Evolutionary conservation across 441 rosid species (phyloP), one percentile per base, ranked within the genome.

Genomic region (Euphorbia schlechtendalii): DNA sequence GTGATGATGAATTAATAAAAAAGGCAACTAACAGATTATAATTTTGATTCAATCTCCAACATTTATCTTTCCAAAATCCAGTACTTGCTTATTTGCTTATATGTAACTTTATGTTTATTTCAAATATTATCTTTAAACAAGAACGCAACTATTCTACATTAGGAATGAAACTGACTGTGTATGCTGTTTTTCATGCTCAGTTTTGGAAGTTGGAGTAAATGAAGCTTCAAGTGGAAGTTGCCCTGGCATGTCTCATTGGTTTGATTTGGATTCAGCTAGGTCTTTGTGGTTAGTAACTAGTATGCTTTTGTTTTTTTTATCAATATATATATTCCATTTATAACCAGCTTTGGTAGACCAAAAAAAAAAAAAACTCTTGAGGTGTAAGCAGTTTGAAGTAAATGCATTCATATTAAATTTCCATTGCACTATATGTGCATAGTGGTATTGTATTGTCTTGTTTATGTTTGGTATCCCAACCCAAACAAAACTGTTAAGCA

Each of bases 221-320:
- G 88, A 89, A 78, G 88, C 76, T 77, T 59, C 76, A 69, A 68
- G 74, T 73, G 63, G 74, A 71, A 78, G 76, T 75, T 18, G 68
- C 66, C 15, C 71, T 89, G 71, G 67, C 69, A 59, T 77, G 69
- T 76, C 71, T 92, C 51, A 41, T 78, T 65, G 22, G 76, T 64
- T 71, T 87, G 69, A 72, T 83, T 72, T 70, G 79, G 73, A 34
- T 87, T 76, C 88, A 75, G 56, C 88, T 38, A 64, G 78, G 83
- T 73, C 68, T 81, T 72, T 81, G 87, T 71, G 91, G 98, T 92
- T 64, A 81, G 84, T 81, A 68, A 53, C 7, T 48, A 21, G n/a
- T 54, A n/a, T 13, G 20, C 28, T 64, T 45, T 65, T 41, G 40
- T 24, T 12, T 46, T n/a, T 30, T 24, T 63, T 13, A 55, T 49